These are phyloP conservation scores for Leccinum longicurvipes DNA, from an alignment of 768 basidiomycete genomes.

Conservation along the genomic window DNA sequence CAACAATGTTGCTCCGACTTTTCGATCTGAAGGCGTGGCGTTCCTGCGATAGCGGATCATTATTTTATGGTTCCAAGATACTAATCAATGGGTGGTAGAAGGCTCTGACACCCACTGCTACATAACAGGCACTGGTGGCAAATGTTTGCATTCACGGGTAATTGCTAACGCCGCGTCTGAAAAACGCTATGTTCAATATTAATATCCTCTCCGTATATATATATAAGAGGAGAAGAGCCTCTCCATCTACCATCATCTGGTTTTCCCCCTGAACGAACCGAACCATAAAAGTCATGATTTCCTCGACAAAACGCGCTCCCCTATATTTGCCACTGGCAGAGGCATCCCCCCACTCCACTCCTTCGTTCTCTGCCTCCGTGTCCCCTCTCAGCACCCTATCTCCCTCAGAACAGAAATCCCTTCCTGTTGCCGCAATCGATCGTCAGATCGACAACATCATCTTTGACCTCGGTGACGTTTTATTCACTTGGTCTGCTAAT, in stretches of 20 bases:
- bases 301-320: background rate
- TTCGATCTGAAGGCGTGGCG: too few relatives aligned
- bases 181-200: background rate
- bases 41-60: background rate
- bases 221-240: background rate
- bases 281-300: background rate
- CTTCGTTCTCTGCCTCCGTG: background rate
- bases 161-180: background rate
- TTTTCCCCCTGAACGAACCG: background rate
- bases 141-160: background rate
- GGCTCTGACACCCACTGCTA: background rate
- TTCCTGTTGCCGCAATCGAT: background rate
- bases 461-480: conserved; percentile 21
- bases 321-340: background rate
- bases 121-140: background rate
- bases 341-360: background rate
- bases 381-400: conserved; percentile 6
- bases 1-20: too few relatives aligned
- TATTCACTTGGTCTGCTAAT: conserved; percentile 22
- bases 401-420: background rate
- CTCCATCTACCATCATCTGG: background rate
- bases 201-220: too few relatives aligned
- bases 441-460: conserved; percentile 21
- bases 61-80: background rate
- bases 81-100: too few relatives aligned